A percentile compares a stretch with the other conserved stretches of the same genome.
Evolutionary conservation across 345 rosid genomes (phyloP).

Genomic region (Barbarea vulgaris): DNA sequence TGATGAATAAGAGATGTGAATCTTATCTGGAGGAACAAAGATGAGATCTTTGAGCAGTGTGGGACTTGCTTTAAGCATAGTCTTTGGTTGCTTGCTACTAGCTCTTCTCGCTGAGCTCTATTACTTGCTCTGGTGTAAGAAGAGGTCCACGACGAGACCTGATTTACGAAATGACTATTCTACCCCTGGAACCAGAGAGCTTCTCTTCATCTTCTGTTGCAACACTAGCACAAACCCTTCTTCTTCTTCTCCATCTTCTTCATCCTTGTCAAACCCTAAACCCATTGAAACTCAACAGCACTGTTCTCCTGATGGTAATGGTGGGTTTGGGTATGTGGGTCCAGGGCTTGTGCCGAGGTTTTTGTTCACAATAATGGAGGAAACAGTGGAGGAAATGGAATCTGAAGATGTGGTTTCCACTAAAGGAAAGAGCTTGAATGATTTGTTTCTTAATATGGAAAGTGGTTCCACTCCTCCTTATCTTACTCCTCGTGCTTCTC

Average conservation of each 20-base stretch:
- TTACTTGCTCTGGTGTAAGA: conserved; percentile 94
- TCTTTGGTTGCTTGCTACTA: conserved; percentile 77
- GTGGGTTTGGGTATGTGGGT: conserved; percentile 43
- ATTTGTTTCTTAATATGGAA: conserved; percentile 67
- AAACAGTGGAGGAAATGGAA: conserved; percentile 89
- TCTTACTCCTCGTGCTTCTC: conserved; percentile 89
- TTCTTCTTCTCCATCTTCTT: conserved; percentile 46
- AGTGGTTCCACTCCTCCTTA: conserved; percentile 71
- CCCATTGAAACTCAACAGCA: conserved; percentile 44
- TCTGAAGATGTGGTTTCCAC: conserved; percentile 70
- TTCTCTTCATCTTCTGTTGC: conserved; percentile 75
- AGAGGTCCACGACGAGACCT: conserved; percentile 53
- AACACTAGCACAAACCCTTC: conserved; percentile 44
- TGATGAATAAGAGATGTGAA: conserved; percentile 30
- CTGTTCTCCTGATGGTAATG: conserved; percentile 16
- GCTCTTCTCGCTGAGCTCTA: conserved; percentile 89
- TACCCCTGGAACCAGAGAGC: conserved; percentile 72
- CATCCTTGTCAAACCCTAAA: conserved; percentile 36
- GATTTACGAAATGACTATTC: conserved; percentile 52
- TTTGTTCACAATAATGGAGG: conserved; percentile 85
- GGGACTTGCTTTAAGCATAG: conserved; percentile 89
- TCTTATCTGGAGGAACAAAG: conserved; percentile 35
- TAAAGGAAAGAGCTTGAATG: conserved; percentile 67
- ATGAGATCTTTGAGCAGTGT: conserved; percentile 93
- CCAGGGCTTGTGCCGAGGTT: conserved; percentile 72